Conservation (phyloP, 352 stramenopile species). For the Phytopythium chamaehyphon region DNA sequence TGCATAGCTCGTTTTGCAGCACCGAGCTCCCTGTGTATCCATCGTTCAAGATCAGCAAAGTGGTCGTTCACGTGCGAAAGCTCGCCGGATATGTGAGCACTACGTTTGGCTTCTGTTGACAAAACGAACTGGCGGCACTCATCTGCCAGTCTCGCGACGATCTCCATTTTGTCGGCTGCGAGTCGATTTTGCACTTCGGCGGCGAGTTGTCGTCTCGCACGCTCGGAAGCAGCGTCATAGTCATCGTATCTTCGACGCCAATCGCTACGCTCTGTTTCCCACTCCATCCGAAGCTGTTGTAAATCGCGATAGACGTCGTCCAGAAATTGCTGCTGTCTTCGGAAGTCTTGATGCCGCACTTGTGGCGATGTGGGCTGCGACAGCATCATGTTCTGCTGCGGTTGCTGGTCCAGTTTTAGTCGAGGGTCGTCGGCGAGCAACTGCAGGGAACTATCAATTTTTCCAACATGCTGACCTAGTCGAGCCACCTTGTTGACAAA, state of each 20-base stretch:
- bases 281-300: conserved; percentile 44
- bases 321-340: conserved; percentile 22
- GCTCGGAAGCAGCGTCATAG: conserved; percentile 1
- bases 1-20: conserved; percentile 55
- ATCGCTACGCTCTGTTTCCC: conserved; percentile 55
- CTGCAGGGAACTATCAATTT: conserved; percentile 25
- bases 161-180: conserved; percentile 46
- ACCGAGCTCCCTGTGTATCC: conserved; percentile 43
- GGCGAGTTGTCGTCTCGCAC: conserved; percentile 18
- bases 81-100: conserved; percentile 46
- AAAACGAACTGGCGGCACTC: conserved; percentile 43
- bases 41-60: conserved; percentile 49
- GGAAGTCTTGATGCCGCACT: conserved; percentile 13
- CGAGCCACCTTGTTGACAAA: conserved; percentile 19
- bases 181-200: conserved; percentile 37
- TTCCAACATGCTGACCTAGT: conserved; percentile 44
- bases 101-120: conserved; percentile 42
- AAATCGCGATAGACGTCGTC: conserved; percentile 30
- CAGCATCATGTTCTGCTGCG: conserved; percentile 19
- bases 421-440: conserved; percentile 28
- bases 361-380: conserved; percentile 4
- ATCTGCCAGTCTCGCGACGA: conserved; percentile 36
- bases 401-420: conserved; percentile 41
- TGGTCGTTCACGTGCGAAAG: conserved; percentile 57
- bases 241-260: conserved; percentile 37